These are phyloP conservation scores for Chaetomium strumarium DNA, from an alignment of 2,329 filamentous ascomycete species.

Conservation along the genomic window DNA sequence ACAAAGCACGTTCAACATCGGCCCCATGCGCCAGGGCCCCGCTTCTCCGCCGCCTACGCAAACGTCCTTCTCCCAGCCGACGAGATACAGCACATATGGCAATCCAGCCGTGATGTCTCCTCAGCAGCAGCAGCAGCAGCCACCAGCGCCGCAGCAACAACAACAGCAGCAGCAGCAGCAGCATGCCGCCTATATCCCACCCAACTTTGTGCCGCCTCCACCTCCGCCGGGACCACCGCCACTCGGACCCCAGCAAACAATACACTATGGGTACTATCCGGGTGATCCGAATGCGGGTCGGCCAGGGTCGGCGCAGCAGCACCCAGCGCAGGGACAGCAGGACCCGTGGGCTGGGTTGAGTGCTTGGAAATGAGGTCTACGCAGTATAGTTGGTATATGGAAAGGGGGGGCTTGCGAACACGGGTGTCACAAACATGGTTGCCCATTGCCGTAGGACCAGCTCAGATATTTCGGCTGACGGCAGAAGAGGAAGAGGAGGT, in stretches of 20 bases:
- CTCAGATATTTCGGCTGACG: no score
- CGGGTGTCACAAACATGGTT: no score
- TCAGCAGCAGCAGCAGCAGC: constrained; percentile 36
- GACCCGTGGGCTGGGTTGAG: constrained; percentile 69
- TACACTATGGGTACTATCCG: constrained; percentile 41
- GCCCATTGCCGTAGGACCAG: no score
- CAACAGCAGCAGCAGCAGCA: constrained; percentile 36
- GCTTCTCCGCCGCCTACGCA: constrained; percentile 57
- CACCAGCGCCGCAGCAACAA: constrained; percentile 36
- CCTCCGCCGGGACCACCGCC: constrained; percentile 59
- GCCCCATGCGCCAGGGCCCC: constrained; percentile 39
- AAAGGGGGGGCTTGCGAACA: not conserved
- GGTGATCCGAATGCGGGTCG: constrained; percentile 16
- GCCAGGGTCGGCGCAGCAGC: constrained; percentile 31
- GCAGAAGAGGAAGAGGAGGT: no score
- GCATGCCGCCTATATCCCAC: constrained; percentile 40
- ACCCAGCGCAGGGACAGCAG: constrained; percentile 37
- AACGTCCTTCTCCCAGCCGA: constrained; percentile 42
- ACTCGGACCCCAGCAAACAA: constrained; percentile 56
- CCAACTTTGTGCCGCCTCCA: constrained; percentile 57
- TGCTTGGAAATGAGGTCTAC: constrained; percentile 54
- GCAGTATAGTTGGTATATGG: not conserved
- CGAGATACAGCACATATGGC: constrained; percentile 44
- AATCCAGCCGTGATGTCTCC: constrained; percentile 34
- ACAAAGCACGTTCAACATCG: constrained; percentile 46